Conservation (phyloP, 2,329 filamentous ascomycete genomes). For the Phaeoacremonium minimum region DNA sequence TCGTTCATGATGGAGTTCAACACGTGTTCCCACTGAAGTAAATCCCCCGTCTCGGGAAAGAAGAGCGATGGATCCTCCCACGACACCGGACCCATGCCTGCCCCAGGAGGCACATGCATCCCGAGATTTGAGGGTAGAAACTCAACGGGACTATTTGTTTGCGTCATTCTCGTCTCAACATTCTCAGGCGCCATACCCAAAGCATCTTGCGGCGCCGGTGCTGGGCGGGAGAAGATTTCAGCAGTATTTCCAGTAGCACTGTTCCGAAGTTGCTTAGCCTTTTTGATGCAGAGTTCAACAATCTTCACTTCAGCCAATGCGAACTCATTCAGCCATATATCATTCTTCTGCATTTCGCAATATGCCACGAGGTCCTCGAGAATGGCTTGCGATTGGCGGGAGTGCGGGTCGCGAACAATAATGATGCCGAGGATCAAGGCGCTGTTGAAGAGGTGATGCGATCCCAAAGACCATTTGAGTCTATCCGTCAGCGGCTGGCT, state of each 20-base stretch:
- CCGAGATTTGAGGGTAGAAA: background rate
- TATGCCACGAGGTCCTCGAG: slow-evolving; percentile 32
- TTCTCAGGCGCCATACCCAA: background rate
- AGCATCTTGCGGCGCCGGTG: background rate
- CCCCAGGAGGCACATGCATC: background rate
- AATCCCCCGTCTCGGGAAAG: slow-evolving; percentile 6
- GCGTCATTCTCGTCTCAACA: no score
- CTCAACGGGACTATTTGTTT: no score
- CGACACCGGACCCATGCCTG: slow-evolving; percentile 4
- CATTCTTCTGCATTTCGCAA: slow-evolving; percentile 32
- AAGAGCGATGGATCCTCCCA: slow-evolving; percentile 12
- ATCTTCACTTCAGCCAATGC: slow-evolving; percentile 34
- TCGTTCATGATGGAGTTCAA: slow-evolving; percentile 8
- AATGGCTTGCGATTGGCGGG: slow-evolving; percentile 21
- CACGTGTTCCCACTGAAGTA: slow-evolving; percentile 7
- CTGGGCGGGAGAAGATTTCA: no score
- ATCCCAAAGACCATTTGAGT: slow-evolving; percentile 25
- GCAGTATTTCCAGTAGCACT: background rate
- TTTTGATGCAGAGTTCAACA: slow-evolving; percentile 31
- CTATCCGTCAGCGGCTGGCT: slow-evolving; percentile 23
- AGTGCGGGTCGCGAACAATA: slow-evolving; percentile 25
- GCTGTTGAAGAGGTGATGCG: slow-evolving; percentile 35
- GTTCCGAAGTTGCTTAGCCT: slow-evolving; percentile 1
- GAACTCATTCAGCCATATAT: slow-evolving; percentile 34
- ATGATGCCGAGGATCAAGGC: slow-evolving; percentile 31